A percentile compares a stretch with the other conserved stretches of the same genome.
Evolutionary conservation across 2,329 filamentous ascomycete species (phyloP).

Genomic region (Pseudopyrenochaeta lycopersici): DNA sequence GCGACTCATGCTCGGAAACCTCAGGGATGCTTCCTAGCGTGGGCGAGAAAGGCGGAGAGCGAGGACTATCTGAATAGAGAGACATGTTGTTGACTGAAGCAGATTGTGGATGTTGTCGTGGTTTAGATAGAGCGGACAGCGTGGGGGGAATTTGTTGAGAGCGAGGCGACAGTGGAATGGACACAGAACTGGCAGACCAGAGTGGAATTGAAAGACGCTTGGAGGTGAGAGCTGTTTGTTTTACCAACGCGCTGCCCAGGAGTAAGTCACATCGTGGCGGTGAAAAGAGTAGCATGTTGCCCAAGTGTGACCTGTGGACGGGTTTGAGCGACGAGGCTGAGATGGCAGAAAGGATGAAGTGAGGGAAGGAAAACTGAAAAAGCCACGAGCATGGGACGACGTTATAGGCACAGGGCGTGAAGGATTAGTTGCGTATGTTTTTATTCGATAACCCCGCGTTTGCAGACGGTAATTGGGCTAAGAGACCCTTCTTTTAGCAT

Average conservation of each 20-base stretch:
- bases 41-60: constrained; percentile 30
- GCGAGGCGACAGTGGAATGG: constrained; percentile 25
- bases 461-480: constrained; percentile 20
- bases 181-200: constrained; percentile 24
- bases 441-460: constrained; percentile 21
- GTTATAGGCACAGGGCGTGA: constrained; percentile 13
- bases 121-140: constrained; percentile 13
- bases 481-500: constrained; percentile 27
- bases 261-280: constrained; percentile 28
- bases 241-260: constrained; percentile 4
- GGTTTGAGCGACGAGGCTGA: constrained; percentile 3
- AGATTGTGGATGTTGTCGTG: constrained; percentile 7
- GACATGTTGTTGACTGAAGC: constrained; percentile 22
- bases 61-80: constrained; percentile 18
- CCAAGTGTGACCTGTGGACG: constrained; percentile 19
- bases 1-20: constrained; percentile 32
- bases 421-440: constrained; percentile 17
- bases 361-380: constrained; percentile 17
- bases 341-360: background rate
- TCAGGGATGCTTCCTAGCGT: constrained; percentile 37
- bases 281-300: constrained; percentile 36
- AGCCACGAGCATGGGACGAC: constrained; percentile 12
- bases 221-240: constrained; percentile 22
- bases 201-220: constrained; percentile 20
- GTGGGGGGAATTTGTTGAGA: constrained; percentile 12